Base-by-base conservation (phyloP, 2,329 filamentous ascomycete species). In the Xylariaceae sp. region DNA sequence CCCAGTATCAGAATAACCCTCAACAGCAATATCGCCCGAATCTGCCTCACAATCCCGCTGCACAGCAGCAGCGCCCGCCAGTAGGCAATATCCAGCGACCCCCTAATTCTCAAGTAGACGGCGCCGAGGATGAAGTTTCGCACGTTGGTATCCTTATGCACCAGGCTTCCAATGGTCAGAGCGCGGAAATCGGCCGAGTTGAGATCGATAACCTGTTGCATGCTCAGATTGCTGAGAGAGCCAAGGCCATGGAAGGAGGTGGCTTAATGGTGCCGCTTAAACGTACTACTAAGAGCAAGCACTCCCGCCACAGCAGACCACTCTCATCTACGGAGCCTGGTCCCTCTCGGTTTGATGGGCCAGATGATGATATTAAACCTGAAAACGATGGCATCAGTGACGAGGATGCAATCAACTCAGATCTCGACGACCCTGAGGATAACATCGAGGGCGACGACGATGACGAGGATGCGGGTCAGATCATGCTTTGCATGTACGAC, bases 401-500 rank as follows among this genome's bases (percentile, higher is more conserved):
- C 54, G 92, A 95, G 55, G 91, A 98, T 65, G 93, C 92, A 2
- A 98, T 98, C 71, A 98, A 98, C 67, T 97, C 93, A 1, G 93
- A 98, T 60, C 82, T 98, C 3, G 93, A 98, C 63, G 93, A 98
- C 62, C 83, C 91, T 0, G 91, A 97, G 52, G 93, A 97, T 50
- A 83, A 88, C 10, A 70, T 82, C 16, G 84, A 87, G 22, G 89
- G 93, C 20, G 88, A 92, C 20, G 88, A 93, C 25, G 91, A 93
- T 40, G 88, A 90, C 12, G 89, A 94, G 49, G 91, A 95, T 35
- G 80, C 83, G 27, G 84, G 85, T 1, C 87, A 95, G 57, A 91
- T 94, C 64, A 97, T 98, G 88, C 83, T 98, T 33, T 98, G 93
- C 74, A 96, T 95, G 65, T 98, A 98, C 65, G 93, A 98, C 74